Percentiles rank a stretch among this genome's conserved stretches.
These are phyloP conservation scores for Capronia coronata DNA, from an alignment of 2,329 filamentous ascomycete genomes.

Conservation along the genomic window DNA sequence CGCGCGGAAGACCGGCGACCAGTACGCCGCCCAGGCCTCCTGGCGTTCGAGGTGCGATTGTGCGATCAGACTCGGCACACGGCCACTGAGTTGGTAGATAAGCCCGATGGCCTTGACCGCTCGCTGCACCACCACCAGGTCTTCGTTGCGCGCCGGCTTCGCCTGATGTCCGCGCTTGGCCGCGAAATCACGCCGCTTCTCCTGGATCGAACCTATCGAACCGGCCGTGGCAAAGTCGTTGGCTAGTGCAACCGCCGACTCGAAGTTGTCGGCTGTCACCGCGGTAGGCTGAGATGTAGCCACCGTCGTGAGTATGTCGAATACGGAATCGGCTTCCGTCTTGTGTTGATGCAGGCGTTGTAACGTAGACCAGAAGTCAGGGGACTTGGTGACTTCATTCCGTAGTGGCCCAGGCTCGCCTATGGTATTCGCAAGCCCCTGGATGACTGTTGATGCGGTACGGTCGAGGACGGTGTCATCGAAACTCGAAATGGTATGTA, in stretches of 20 bases:
- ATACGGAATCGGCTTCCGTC: constrained; percentile 69
- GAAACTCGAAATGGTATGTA: constrained; percentile 86
- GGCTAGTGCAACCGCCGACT: constrained; percentile 73
- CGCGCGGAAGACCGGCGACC: constrained; percentile 88
- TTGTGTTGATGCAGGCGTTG: constrained; percentile 63
- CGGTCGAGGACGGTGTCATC: constrained; percentile 69
- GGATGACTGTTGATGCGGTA: constrained; percentile 67
- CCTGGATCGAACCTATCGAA: constrained; percentile 45
- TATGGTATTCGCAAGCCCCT: constrained; percentile 74
- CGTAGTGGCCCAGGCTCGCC: constrained; percentile 68
- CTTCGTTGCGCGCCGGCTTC: constrained; percentile 39
- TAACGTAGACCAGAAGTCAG: constrained; percentile 93
- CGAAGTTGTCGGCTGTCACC: constrained; percentile 92
- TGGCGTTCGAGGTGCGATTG: constrained; percentile 85
- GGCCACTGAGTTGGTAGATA: constrained; percentile 72
- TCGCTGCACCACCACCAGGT: constrained; percentile 66
- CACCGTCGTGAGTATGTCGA: constrained; percentile 76
- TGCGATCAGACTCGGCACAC: constrained; percentile 79
- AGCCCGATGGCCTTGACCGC: constrained; percentile 75
- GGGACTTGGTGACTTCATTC: constrained; percentile 90
- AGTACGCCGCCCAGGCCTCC: constrained; percentile 96
- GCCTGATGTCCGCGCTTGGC: constrained; percentile 26
- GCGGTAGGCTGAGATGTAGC: constrained; percentile 67
- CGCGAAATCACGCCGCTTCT: constrained; percentile 27
- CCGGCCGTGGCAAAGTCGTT: constrained; percentile 86